These are phyloP conservation scores for Cetraspora pellucida DNA, from an alignment of 192 early-diverging fungal genomes.

Conservation along the genomic window DNA sequence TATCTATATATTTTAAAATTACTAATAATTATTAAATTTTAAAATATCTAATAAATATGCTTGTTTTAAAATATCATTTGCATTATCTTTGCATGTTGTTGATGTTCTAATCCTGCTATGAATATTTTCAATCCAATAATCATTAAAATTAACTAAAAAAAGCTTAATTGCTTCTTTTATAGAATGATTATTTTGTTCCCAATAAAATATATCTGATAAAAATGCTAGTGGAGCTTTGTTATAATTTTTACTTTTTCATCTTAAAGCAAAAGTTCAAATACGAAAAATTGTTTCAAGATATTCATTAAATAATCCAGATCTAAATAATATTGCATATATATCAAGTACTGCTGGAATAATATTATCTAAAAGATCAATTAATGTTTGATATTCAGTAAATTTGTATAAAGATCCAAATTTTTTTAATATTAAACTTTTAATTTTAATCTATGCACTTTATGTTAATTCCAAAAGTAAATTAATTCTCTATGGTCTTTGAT, in stretches of 20 bases:
- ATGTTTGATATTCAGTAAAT: not conserved
- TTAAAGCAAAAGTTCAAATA: not conserved
- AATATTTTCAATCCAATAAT: not conserved
- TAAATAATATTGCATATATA: slow-evolving; percentile 5
- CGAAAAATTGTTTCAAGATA: not conserved
- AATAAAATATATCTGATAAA: too few species aligned
- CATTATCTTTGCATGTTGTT: not conserved
- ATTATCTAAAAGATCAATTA: slow-evolving; percentile 15
- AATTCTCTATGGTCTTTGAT: not conserved
- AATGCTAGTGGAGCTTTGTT: slow-evolving; percentile 12
- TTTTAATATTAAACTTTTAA: not conserved
- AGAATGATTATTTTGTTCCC: too few species aligned
- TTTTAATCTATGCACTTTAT: not conserved
- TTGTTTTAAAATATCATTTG: not conserved
- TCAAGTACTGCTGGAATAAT: not conserved
- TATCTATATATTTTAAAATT: too few species aligned
- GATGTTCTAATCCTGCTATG: not conserved
- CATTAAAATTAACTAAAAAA: too few species aligned
- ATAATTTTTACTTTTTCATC: slow-evolving; percentile 18
- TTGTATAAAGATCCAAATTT: not conserved
- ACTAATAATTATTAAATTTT: too few species aligned
- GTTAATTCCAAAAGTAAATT: slow-evolving; percentile 1
- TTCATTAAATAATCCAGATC: not conserved
- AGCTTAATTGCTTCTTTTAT: too few species aligned
- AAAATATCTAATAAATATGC: too few species aligned